Evolutionary conservation across 352 stramenopile species (phyloP).

Genomic region (Globisporangium splendens): DNA sequence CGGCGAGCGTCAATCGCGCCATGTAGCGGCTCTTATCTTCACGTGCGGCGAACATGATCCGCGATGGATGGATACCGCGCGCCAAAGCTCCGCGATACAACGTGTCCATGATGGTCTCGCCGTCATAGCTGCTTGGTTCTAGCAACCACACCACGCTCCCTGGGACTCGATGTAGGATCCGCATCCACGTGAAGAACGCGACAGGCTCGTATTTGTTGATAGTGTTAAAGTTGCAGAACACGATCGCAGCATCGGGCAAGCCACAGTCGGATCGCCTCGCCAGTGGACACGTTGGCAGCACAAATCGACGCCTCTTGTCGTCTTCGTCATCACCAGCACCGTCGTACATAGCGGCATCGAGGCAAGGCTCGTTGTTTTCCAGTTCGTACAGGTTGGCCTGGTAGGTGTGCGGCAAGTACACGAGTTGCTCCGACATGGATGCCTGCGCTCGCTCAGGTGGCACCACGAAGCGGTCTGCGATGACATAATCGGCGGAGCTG

Average conservation of each 20-base stretch:
- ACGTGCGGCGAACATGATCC: constrained; percentile 73
- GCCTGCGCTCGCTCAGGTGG: constrained; percentile 40
- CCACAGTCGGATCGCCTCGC: constrained; percentile 19
- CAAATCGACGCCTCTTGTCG: background rate
- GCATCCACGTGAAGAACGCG: constrained; percentile 88
- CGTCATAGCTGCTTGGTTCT: constrained; percentile 20
- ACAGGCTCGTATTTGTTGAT: constrained; percentile 92
- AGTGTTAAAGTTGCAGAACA: constrained; percentile 93
- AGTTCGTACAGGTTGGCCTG: constrained; percentile 87
- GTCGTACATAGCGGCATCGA: background rate
- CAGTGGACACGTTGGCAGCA: constrained; percentile 14
- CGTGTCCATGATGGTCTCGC: constrained; percentile 24
- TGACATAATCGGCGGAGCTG: constrained; percentile 61
- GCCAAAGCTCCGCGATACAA: constrained; percentile 57
- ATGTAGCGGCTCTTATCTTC: constrained; percentile 77
- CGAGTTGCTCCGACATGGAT: constrained; percentile 74
- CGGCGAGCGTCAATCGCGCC: constrained; percentile 62
- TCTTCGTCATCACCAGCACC: background rate
- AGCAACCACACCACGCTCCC: constrained; percentile 88
- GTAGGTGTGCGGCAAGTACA: constrained; percentile 90
- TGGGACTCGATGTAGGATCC: constrained; percentile 81
- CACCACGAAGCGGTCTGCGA: constrained; percentile 71
- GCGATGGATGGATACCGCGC: constrained; percentile 49
- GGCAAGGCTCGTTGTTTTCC: background rate
- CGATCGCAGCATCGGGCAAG: constrained; percentile 28